A percentile compares a stretch with the other conserved stretches of the same genome.
Evolutionary conservation across 2,329 filamentous ascomycete genomes (phyloP).

Genomic region (Aspergillus pseudonomiae): DNA sequence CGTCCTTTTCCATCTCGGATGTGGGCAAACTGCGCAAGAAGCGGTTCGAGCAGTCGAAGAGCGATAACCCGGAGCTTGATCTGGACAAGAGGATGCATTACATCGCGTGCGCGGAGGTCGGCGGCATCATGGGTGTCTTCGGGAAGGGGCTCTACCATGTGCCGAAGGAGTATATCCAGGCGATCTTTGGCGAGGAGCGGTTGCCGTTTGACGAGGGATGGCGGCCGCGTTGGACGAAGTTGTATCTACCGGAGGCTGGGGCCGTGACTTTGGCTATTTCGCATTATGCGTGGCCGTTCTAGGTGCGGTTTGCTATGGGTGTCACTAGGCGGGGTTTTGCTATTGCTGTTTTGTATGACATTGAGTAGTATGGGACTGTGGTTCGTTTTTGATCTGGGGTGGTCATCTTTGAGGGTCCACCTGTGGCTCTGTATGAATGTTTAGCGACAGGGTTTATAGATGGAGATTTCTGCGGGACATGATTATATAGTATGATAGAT

Average conservation of each 20-base stretch:
- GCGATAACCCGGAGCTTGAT: constrained; percentile 8
- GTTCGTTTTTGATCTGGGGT: background rate
- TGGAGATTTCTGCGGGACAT: background rate
- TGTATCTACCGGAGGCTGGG: constrained; percentile 13
- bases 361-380: background rate
- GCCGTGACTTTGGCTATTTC: constrained; percentile 13
- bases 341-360: background rate
- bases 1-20: constrained; percentile 4
- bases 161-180: constrained; percentile 17
- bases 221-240: constrained; percentile 14
- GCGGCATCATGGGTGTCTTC: constrained; percentile 15
- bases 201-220: constrained; percentile 22
- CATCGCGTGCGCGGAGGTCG: constrained; percentile 16
- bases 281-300: constrained; percentile 20
- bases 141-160: constrained; percentile 14
- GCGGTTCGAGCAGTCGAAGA: constrained; percentile 14
- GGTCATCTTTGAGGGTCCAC: too few relatives aligned
- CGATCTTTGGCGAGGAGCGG: constrained; percentile 20
- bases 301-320: too few relatives aligned
- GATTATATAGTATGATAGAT: background rate
- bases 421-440: background rate
- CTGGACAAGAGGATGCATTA: constrained; percentile 13
- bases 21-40: constrained; percentile 15
- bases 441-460: background rate
- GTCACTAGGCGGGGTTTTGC: too few relatives aligned